phyloP scores from a whole-genome alignment of 305 asterid genomes.

The Lippia alba region DNA sequence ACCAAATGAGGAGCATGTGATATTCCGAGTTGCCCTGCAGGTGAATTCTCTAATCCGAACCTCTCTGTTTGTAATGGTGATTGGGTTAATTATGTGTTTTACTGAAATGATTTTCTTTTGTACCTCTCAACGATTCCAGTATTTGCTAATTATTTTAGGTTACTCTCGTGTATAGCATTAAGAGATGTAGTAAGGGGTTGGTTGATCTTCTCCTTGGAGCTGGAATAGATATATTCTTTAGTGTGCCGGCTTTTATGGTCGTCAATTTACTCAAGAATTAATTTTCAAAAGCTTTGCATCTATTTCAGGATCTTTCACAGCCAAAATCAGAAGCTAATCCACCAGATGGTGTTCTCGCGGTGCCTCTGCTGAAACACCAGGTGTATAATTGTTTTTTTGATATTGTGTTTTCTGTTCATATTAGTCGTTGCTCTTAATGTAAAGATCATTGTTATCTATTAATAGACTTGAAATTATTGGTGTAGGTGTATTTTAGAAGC shows the following conservation, averaged over 20 bases:
- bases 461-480: too few species aligned
- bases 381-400: constrained; percentile 43
- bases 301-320: constrained; percentile 89
- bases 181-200: neutral
- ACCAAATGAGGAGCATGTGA: constrained; percentile 70
- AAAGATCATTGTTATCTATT: neutral
- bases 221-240: neutral
- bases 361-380: constrained; percentile 94
- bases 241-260: constrained; percentile 1
- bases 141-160: neutral
- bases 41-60: constrained; percentile 45
- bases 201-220: constrained; percentile 2
- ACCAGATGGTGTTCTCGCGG: constrained; percentile 85
- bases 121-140: neutral
- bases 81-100: constrained; percentile 5
- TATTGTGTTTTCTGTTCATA: constrained; percentile 20
- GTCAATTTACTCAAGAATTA: constrained; percentile 25
- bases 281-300: constrained; percentile 32
- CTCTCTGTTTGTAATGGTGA: constrained; percentile 31
- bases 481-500: too few species aligned
- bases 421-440: constrained; percentile 9
- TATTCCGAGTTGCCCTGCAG: constrained; percentile 90
- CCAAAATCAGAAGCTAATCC: constrained; percentile 82
- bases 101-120: neutral
- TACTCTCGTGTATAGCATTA: constrained; percentile 4